A percentile compares a stretch with the other conserved stretches of the same genome.
Evolutionary conservation across 257 asterid genomes (phyloP).

Genomic region (Solanum acaule): DNA sequence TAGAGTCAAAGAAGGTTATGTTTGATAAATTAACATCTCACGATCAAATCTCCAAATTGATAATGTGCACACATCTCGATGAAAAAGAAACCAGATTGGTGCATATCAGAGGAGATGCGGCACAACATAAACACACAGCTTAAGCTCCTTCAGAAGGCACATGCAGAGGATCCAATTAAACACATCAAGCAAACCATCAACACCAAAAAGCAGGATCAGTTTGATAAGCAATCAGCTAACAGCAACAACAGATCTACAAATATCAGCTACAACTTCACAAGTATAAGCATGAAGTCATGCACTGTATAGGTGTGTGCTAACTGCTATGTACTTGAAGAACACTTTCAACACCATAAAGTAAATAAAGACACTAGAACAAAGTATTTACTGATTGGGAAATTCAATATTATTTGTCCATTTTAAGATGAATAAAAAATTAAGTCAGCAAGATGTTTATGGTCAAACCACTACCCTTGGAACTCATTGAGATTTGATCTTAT

Average conservation of each 20-base stretch:
- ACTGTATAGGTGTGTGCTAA: slow-evolving; percentile 16
- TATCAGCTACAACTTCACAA: slow-evolving; percentile 25
- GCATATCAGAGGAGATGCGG: neutral
- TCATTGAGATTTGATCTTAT: neutral
- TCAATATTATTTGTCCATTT: neutral
- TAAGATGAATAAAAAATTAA: neutral
- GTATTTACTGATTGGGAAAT: neutral
- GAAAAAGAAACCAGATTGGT: neutral
- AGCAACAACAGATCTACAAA: slow-evolving; percentile 36
- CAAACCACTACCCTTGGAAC: neutral
- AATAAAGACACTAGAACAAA: neutral
- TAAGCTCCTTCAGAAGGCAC: neutral
- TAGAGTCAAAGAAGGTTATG: neutral
- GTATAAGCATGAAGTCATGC: slow-evolving; percentile 41
- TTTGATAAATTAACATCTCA: neutral
- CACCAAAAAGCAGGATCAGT: slow-evolving; percentile 29
- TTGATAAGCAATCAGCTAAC: slow-evolving; percentile 36
- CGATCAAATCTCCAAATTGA: neutral
- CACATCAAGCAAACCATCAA: slow-evolving; percentile 39
- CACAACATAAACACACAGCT: neutral
- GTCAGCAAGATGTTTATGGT: neutral
- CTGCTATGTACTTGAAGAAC: neutral
- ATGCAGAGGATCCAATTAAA: slow-evolving; percentile 24
- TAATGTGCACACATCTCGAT: neutral
- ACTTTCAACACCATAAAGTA: neutral